phyloP scores from a whole-genome alignment of 768 basidiomycete genomes.

The Trametopsis cervina region DNA sequence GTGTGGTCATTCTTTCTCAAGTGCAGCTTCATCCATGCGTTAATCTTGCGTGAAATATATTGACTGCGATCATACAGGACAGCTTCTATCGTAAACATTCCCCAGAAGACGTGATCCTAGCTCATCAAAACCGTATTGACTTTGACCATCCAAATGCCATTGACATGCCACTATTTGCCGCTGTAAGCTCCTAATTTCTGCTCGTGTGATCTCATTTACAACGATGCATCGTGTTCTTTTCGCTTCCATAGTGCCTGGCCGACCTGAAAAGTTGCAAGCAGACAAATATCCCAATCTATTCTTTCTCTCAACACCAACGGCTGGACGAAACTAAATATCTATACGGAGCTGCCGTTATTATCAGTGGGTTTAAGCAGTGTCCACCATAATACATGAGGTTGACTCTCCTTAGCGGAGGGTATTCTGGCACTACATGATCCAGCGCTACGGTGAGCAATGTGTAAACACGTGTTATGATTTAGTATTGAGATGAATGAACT shows the following conservation, averaged over 20 bases:
- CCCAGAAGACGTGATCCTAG: slow-evolving; percentile 74
- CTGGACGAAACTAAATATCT: slow-evolving; percentile 75
- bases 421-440: slow-evolving; percentile 88
- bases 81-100: slow-evolving; percentile 87
- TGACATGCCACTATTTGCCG: slow-evolving; percentile 81
- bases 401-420: slow-evolving; percentile 80
- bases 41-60: background rate
- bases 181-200: slow-evolving; percentile 40
- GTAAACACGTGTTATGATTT: too few relatives aligned
- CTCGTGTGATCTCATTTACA: slow-evolving; percentile 1
- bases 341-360: slow-evolving; percentile 90
- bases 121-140: slow-evolving; percentile 74
- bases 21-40: slow-evolving; percentile 27
- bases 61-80: slow-evolving; percentile 48
- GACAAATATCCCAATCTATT: slow-evolving; percentile 90
- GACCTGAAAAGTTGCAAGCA: slow-evolving; percentile 83
- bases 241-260: slow-evolving; percentile 55
- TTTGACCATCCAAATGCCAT: slow-evolving; percentile 93
- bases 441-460: slow-evolving; percentile 37
- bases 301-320: slow-evolving; percentile 86
- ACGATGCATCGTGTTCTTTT: background rate
- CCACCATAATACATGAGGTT: too few relatives aligned
- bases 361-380: slow-evolving; percentile 39
- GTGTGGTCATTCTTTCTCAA: slow-evolving; percentile 88
- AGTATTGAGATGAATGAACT: background rate